Evolutionary conservation across 768 basidiomycete species (phyloP).

Genomic region (Cubamyces lactineus): DNA sequence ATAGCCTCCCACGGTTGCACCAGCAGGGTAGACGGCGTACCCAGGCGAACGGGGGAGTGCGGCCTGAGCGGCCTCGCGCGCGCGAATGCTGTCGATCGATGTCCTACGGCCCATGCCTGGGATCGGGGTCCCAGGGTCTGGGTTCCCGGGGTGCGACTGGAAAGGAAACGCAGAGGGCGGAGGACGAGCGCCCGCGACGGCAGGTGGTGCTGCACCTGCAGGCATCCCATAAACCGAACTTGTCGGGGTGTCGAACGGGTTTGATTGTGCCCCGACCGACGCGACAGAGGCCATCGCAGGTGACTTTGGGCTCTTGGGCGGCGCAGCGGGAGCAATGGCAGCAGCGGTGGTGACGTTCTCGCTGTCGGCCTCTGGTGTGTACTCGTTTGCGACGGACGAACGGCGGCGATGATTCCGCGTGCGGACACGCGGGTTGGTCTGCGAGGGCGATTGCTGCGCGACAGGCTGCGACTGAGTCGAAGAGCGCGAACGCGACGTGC

Average conservation of each 20-base stretch:
- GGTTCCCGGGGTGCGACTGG: constrained; percentile 67
- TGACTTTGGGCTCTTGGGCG: not conserved
- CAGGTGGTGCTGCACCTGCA: constrained; percentile 9
- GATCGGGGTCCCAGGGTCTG: constrained; percentile 55
- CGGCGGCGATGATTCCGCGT: constrained; percentile 32
- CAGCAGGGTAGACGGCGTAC: constrained; percentile 24
- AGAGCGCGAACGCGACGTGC: constrained; percentile 8
- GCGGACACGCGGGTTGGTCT: constrained; percentile 22
- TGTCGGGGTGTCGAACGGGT: constrained; percentile 25
- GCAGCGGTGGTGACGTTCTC: constrained; percentile 9
- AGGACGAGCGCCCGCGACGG: constrained; percentile 22
- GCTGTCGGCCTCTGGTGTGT: constrained; percentile 16
- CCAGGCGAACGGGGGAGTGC: constrained; percentile 10
- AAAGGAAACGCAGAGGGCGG: constrained; percentile 57
- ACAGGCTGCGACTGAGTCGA: constrained; percentile 2
- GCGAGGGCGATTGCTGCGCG: constrained; percentile 3
- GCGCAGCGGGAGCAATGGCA: not conserved
- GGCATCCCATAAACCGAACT: constrained; percentile 23
- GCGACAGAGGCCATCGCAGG: constrained; percentile 3
- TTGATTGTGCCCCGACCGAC: constrained; percentile 4
- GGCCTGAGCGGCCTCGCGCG: constrained; percentile 20
- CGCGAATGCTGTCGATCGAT: constrained; percentile 36
- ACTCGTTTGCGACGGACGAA: constrained; percentile 27
- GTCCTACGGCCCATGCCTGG: constrained; percentile 44
- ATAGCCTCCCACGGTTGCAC: constrained; percentile 20